Conservation (phyloP, 768 basidiomycete species). For the Mycena chlorophos region DNA sequence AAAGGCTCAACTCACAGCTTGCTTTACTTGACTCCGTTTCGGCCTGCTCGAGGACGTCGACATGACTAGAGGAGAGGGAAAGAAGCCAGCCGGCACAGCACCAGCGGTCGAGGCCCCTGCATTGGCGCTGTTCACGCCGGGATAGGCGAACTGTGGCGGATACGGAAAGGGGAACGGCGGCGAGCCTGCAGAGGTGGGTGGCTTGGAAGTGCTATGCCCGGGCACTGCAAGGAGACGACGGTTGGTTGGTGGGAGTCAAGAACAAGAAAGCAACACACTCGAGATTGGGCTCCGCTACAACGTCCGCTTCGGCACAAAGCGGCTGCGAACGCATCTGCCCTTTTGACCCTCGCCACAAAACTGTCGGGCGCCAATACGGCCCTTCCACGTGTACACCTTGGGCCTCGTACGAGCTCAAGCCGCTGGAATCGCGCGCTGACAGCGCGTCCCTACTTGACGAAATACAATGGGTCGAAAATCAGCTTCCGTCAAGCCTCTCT, state of each 20-base stretch:
- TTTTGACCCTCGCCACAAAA: not conserved
- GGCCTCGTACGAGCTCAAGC: not conserved
- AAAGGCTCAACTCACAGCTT: constrained; percentile 51
- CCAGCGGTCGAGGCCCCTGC: constrained; percentile 38
- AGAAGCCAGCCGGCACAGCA: constrained; percentile 41
- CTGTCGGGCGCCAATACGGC: not conserved
- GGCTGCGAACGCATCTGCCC: not conserved
- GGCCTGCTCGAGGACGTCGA: constrained; percentile 41
- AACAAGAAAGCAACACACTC: not conserved
- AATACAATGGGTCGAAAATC: not conserved
- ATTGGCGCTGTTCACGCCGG: constrained; percentile 40
- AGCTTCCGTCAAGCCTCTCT: too few species aligned
- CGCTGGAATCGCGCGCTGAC: too few species aligned
- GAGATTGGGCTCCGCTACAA: not conserved
- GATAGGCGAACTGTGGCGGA: constrained; percentile 42
- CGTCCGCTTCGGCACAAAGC: not conserved
- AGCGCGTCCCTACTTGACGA: not conserved
- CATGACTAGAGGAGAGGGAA: constrained; percentile 39
- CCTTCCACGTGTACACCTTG: not conserved
- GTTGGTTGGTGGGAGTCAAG: not conserved
- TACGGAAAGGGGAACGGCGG: constrained; percentile 38
- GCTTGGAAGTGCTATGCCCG: not conserved
- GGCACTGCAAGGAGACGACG: not conserved
- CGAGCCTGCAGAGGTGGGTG: constrained; percentile 14
- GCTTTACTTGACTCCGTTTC: constrained; percentile 87